A percentile compares a stretch with the other conserved stretches of the same genome.
Conservation (phyloP, 2,329 filamentous ascomycete species). For the Harringtonia lauricola region DNA sequence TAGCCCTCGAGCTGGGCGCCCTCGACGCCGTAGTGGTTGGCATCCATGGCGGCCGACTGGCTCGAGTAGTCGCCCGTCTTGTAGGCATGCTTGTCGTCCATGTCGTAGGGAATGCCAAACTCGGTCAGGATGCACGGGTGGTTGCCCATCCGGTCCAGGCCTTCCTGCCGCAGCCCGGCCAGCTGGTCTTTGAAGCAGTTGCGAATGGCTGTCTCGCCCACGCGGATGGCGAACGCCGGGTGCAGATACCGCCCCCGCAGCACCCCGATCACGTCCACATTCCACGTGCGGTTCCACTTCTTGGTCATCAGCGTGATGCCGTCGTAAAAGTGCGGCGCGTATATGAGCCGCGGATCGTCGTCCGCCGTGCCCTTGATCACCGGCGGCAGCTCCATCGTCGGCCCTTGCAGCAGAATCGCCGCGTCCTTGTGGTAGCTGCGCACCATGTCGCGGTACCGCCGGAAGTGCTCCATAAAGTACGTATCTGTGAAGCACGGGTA, state of each 20-base stretch:
- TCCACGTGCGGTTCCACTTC: slow-evolving; percentile 97
- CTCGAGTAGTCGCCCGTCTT: slow-evolving; percentile 91
- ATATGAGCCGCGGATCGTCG: slow-evolving; percentile 82
- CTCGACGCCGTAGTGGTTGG: slow-evolving; percentile 89
- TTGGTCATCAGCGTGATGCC: slow-evolving; percentile 95
- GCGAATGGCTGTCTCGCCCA: slow-evolving; percentile 87
- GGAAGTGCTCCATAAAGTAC: slow-evolving; percentile 82
- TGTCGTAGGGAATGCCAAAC: slow-evolving; percentile 96
- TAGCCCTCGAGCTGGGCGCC: slow-evolving; percentile 75
- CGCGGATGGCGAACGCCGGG: slow-evolving; percentile 82
- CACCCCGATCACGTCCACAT: slow-evolving; percentile 89
- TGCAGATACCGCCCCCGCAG: slow-evolving; percentile 79
- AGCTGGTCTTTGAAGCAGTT: slow-evolving; percentile 90
- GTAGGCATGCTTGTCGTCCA: slow-evolving; percentile 95
- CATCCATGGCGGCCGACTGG: slow-evolving; percentile 86
- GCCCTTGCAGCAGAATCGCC: slow-evolving; percentile 84
- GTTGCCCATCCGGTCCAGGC: slow-evolving; percentile 74
- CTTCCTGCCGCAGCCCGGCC: slow-evolving; percentile 71
- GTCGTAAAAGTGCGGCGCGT: slow-evolving; percentile 93
- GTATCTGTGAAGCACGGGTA: slow-evolving; percentile 83
- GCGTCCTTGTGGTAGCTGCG: slow-evolving; percentile 66
- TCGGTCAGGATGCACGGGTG: slow-evolving; percentile 88
- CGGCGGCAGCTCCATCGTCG: slow-evolving; percentile 85
- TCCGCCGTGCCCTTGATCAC: slow-evolving; percentile 76
- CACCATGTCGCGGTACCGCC: slow-evolving; percentile 64